Conservation (phyloP, 1,284 basidiomycete species). For the Malassezia restricta region DNA sequence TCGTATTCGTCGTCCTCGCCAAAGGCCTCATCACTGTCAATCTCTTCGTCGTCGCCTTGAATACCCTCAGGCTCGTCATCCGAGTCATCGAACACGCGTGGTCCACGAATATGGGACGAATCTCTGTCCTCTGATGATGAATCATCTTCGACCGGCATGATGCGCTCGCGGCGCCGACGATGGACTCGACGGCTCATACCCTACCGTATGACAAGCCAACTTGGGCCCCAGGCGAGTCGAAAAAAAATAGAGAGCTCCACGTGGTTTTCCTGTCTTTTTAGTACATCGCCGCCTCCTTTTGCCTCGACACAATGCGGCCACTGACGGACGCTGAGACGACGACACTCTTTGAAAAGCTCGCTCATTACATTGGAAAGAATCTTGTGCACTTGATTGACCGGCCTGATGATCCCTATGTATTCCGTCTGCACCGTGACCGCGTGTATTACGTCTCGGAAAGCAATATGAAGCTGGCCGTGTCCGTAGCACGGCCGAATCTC, state of each 20-base stretch:
- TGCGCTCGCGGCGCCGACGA: not conserved
- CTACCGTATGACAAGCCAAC: too few species aligned
- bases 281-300: not conserved
- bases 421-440: constrained; percentile 46
- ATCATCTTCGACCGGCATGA: not conserved
- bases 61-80: constrained; percentile 28
- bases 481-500: constrained; percentile 80
- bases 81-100: constrained; percentile 28
- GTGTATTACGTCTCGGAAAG: constrained; percentile 42
- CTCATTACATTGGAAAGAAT: constrained; percentile 84
- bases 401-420: constrained; percentile 41
- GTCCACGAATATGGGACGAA: constrained; percentile 15
- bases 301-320: constrained; percentile 46
- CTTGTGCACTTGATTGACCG: constrained; percentile 55
- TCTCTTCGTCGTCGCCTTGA: constrained; percentile 37
- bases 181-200: not conserved
- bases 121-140: not conserved
- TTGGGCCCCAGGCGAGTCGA: not conserved
- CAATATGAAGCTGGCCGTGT: constrained; percentile 78
- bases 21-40: constrained; percentile 44
- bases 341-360: constrained; percentile 73
- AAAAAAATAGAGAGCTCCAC: not conserved
- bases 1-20: constrained; percentile 36
- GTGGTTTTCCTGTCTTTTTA: not conserved
- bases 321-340: constrained; percentile 46